phyloP scores from a whole-genome alignment of 2,329 filamentous ascomycete species.

The Blastomyces parvus region DNA sequence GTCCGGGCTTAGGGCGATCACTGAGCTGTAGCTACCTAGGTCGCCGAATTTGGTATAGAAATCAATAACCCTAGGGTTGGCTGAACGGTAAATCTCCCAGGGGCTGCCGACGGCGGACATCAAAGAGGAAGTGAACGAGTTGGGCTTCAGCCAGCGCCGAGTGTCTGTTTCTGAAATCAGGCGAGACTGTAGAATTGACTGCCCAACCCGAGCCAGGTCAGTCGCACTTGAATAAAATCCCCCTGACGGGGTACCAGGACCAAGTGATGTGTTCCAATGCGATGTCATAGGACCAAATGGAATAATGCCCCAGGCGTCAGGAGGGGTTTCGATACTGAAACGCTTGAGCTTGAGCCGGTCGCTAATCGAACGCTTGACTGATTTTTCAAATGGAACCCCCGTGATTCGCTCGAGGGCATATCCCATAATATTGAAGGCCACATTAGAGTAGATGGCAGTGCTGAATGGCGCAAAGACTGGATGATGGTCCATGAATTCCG shows the following conservation, averaged over 20 bases:
- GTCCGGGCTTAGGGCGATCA: constrained; percentile 28
- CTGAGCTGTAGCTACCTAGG: constrained; percentile 27
- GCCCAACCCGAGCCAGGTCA: constrained; percentile 32
- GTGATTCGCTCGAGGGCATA: constrained; percentile 29
- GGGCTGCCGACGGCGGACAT: constrained; percentile 28
- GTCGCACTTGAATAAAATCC: constrained; percentile 24
- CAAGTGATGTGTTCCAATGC: constrained; percentile 27
- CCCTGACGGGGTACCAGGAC: constrained; percentile 22
- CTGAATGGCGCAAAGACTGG: constrained; percentile 27
- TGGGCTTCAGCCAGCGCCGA: constrained; percentile 35
- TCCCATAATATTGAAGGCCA: constrained; percentile 31
- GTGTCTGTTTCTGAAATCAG: constrained; percentile 29
- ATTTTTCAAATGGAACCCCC: constrained; percentile 24
- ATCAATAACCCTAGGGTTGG: constrained; percentile 22
- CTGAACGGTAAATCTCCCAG: constrained; percentile 31
- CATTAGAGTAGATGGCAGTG: constrained; percentile 34
- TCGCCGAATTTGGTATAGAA: constrained; percentile 31
- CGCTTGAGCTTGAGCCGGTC: constrained; percentile 25
- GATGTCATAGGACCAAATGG: constrained; percentile 25
- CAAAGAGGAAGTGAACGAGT: constrained; percentile 28
- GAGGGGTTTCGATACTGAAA: constrained; percentile 27
- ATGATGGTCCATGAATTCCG: constrained; percentile 22
- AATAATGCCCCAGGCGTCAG: constrained; percentile 28
- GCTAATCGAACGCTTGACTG: constrained; percentile 26
- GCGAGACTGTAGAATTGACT: constrained; percentile 31